Percentiles rank a stretch among this genome's conserved stretches.
These are phyloP conservation scores for Penicillium ochrochloron DNA, from an alignment of 495 filamentous ascomycete genomes.

Conservation along the genomic window DNA sequence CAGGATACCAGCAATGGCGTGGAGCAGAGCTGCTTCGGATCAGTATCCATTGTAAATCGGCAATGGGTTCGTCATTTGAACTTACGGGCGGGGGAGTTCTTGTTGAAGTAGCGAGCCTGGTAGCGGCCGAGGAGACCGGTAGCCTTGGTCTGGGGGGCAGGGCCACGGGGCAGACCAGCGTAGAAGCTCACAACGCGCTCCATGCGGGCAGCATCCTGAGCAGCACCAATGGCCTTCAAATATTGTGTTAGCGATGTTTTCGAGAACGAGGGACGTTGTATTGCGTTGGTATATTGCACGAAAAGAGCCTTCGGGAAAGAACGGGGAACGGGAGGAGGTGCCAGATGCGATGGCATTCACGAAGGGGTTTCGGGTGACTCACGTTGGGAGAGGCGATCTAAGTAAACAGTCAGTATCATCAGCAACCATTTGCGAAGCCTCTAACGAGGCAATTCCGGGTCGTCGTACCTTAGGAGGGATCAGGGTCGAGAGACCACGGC, in stretches of 20 bases:
- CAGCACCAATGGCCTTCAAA: constrained; percentile 81
- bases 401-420: constrained; percentile 35
- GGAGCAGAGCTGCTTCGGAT: constrained; percentile 71
- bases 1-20: constrained; percentile 77
- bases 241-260: constrained; percentile 29
- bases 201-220: constrained; percentile 94
- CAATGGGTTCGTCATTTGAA: constrained; percentile 22
- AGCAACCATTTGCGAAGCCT: constrained; percentile 3
- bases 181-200: constrained; percentile 97
- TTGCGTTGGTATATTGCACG: constrained; percentile 21
- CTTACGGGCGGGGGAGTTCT: constrained; percentile 90
- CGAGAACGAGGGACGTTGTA: constrained; percentile 5
- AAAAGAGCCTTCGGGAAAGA: constrained; percentile 32
- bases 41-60: constrained; percentile 16
- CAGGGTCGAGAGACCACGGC: constrained; percentile 92
- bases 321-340: constrained; percentile 25
- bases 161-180: constrained; percentile 90
- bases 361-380: constrained; percentile 44
- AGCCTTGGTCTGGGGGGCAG: constrained; percentile 77
- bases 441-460: constrained; percentile 11
- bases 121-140: constrained; percentile 84
- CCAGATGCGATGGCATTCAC: constrained; percentile 9
- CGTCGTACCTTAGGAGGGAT: constrained; percentile 92
- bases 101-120: constrained; percentile 90
- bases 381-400: constrained; percentile 92